These are phyloP conservation scores for Ophiostoma triangulosporum DNA, from an alignment of 2,329 filamentous ascomycete genomes.

Conservation along the genomic window DNA sequence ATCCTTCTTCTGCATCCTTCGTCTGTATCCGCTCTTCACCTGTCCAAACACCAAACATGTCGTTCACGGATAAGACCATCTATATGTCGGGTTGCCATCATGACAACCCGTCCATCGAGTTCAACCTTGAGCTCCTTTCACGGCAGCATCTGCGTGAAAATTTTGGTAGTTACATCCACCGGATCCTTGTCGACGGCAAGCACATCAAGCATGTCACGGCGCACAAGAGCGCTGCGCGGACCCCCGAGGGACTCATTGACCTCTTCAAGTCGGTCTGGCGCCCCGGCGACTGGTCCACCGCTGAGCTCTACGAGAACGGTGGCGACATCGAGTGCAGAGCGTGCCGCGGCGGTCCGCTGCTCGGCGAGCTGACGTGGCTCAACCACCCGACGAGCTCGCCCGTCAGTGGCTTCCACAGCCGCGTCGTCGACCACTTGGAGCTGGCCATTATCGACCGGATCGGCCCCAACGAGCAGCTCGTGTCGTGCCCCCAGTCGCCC, in stretches of 20 bases:
- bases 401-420: neutral
- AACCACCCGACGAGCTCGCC: neutral
- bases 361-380: neutral
- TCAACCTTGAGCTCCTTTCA: neutral
- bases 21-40: too few species aligned
- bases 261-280: neutral
- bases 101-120: neutral
- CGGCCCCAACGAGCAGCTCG: neutral
- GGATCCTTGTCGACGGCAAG: neutral
- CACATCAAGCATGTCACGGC: neutral
- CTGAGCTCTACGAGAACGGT: neutral
- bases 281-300: neutral
- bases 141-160: too few species aligned
- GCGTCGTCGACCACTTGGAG: neutral
- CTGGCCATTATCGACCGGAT: neutral
- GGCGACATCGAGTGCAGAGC: too few species aligned
- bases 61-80: neutral
- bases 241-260: accelerated
- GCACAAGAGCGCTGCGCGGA: too few species aligned
- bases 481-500: neutral
- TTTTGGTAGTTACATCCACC: too few species aligned
- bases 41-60: neutral
- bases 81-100: neutral
- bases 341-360: accelerated
- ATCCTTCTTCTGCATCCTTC: neutral